Evolutionary conservation across 495 filamentous ascomycete species (phyloP), one percentile per base, ranked within the genome.

Genomic region (Podospora didyma): DNA sequence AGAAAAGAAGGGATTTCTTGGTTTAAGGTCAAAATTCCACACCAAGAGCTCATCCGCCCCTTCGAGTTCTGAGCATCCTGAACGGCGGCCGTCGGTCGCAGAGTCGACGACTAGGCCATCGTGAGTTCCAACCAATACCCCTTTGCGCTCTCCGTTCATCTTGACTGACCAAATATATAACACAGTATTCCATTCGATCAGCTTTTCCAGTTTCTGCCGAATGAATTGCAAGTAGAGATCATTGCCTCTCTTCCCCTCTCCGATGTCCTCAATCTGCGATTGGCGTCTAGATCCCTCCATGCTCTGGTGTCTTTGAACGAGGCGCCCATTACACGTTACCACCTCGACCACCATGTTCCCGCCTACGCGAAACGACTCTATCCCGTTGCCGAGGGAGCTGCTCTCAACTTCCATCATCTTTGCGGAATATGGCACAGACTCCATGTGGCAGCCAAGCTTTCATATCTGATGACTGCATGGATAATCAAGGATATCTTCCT

Each of bases 361-460:
- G 69, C 66, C 21, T 83, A 82, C 56, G 74, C 80, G 41, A 73
- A 75, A 55, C 73, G 74, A 21, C 69, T 82, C 21, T 83, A 82
- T 61, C 80, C 79, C 7, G 46, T 70, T 2, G 75, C 75, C 10
- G 68, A 73, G 39, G 71, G 71, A 7, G 46, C 67, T 4, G 51
- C 68, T 12, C 65, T 81, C 53, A 80, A 73, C 52, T 74, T 83
- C 31, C 80, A 82, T 54, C 78, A 83, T 48, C 70, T 83, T 7
- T 83, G 79, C 56, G 76, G 80, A 22, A 71, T 83, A 64, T 83
- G 80, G 80, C 80, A 83, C 59, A 72, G 80, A 23, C 62, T 83
- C 0, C 78, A 82, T 56, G 79, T 83, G 41, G 78, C 79, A 26
- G 69, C 74, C 3, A 83, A 83, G 57, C 64, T 83, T 11, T 78